Evolutionary conservation across 2,329 filamentous ascomycete species (phyloP).

Genomic region (Cercospora sojina): DNA sequence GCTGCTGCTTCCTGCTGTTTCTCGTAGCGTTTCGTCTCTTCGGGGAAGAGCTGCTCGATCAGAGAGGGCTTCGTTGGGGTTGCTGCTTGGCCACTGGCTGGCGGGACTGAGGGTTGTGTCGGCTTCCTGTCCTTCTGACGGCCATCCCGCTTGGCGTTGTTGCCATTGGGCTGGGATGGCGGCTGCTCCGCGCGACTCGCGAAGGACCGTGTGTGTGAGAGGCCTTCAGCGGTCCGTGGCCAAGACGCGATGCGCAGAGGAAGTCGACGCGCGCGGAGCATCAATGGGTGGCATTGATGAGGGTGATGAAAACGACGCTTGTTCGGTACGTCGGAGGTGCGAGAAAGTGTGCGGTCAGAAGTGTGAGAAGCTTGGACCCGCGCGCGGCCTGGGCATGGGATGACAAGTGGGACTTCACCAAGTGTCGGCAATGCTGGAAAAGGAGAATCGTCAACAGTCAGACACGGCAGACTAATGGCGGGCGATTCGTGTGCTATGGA

Average conservation of each 20-base stretch:
- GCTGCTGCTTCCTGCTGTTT: constrained; percentile 17
- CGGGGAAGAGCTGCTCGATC: constrained; percentile 56
- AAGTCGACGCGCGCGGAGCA: constrained; percentile 27
- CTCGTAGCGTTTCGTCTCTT: constrained; percentile 43
- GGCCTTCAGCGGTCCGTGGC: constrained; percentile 14
- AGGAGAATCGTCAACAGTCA: background rate
- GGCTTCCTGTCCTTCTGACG: background rate
- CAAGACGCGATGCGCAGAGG: constrained; percentile 20
- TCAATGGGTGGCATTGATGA: constrained; percentile 26
- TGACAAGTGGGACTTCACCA: background rate
- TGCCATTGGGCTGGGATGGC: background rate
- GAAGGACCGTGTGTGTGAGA: background rate
- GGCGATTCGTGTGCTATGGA: background rate
- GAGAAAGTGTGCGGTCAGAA: background rate
- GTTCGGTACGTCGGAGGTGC: background rate
- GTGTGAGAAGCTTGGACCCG: background rate
- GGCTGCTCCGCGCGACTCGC: background rate
- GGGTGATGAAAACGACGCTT: background rate
- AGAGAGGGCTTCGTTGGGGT: constrained; percentile 38
- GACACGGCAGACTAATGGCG: background rate
- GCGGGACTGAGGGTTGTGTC: background rate
- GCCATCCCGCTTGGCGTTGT: background rate
- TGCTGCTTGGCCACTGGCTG: background rate
- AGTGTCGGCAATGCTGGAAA: background rate
- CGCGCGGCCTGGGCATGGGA: background rate